Conservation (phyloP, 2,329 filamentous ascomycete genomes). For the Graphiopsis chlorocephala region DNA sequence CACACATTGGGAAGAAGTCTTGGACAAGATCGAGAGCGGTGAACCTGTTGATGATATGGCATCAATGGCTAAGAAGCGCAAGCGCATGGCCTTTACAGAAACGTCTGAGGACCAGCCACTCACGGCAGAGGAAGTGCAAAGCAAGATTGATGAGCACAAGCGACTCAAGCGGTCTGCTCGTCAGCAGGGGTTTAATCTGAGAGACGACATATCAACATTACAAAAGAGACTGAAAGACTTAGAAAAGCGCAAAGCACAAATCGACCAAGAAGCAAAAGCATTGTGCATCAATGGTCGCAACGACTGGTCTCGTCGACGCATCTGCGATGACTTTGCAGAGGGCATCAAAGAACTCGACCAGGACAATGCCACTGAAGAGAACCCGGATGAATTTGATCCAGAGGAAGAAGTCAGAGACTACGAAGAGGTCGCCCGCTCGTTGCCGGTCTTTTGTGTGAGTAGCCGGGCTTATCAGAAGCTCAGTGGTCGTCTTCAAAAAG, state of each 20-base stretch:
- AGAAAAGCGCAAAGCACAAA: constrained; percentile 30
- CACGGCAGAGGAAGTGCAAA: constrained; percentile 40
- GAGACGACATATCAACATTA: constrained; percentile 34
- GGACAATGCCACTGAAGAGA: constrained; percentile 52
- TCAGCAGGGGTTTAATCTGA: constrained; percentile 25
- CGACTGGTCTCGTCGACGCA: constrained; percentile 52
- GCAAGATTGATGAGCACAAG: constrained; percentile 46
- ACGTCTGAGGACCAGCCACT: constrained; percentile 36
- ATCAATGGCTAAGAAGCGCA: constrained; percentile 44
- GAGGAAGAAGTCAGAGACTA: constrained; percentile 58
- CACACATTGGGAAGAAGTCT: constrained; percentile 46
- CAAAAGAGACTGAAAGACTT: constrained; percentile 30
- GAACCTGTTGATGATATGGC: constrained; percentile 42
- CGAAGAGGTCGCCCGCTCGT: constrained; percentile 51
- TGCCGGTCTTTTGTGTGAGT: constrained; percentile 65
- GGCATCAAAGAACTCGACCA: constrained; percentile 61
- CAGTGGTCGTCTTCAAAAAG: constrained; percentile 53
- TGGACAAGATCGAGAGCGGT: constrained; percentile 40
- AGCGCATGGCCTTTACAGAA: constrained; percentile 30
- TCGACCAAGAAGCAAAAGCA: constrained; percentile 37
- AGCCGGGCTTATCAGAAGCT: constrained; percentile 62
- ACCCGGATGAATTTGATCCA: constrained; percentile 55
- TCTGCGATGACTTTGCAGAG: constrained; percentile 58
- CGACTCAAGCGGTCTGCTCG: constrained; percentile 40
- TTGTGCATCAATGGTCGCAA: constrained; percentile 57